Evolutionary conservation across 2,329 filamentous ascomycete species (phyloP), one percentile per base, ranked within the genome.

Genomic region (Xylariaceae sp.): DNA sequence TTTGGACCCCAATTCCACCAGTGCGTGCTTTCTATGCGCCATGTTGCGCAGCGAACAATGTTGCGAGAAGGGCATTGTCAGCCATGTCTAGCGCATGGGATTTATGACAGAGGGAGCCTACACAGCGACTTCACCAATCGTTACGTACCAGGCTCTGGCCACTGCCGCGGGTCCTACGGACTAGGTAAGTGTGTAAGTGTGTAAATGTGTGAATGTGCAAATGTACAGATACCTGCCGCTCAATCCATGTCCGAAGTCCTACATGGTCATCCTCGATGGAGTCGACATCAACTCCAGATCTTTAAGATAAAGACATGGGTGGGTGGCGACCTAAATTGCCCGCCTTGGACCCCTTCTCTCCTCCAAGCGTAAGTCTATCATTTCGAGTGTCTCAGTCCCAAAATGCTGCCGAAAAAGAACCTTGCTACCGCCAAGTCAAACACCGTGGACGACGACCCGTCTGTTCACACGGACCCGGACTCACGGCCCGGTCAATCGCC

Each of bases 1-100:
- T 56, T 65, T 61, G 63, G 65, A 63, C 67, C 68, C 68, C 67
- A 67, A 64, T 60, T 63, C 62, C 66, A 65, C 63, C 62, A 60
- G 49, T 58, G 58, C 62, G 61, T 59, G 60, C 47, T 58, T 62
- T 59, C 61, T 54, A 60, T 64, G 63, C 65, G 65, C 63, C 61
- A 62, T 60, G 64, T 64, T 63, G 64, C 63, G 64, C 64, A 56
- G 62, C 61, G 61, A 64, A 61, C 62, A 62, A 57, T 61, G 37
- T 57, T 53, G 54, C 62, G 19, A 19, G 19, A 19, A 67, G 62
- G 63, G 61, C 65, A 64, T 55, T 67, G 62, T 65, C 65, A 62
- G 62, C 61, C 58, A 60, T 60, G 29, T 11, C 42, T 45, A 60
- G 61, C 56, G 60, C 61, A 60, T 57, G 62, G 62, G 55, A 55